A percentile compares a stretch with the other conserved stretches of the same genome.
phyloP scores from a whole-genome alignment of 225 moss, liverwort and hornwort genomes.

The Bryoerythrophyllum caledonicum region DNA sequence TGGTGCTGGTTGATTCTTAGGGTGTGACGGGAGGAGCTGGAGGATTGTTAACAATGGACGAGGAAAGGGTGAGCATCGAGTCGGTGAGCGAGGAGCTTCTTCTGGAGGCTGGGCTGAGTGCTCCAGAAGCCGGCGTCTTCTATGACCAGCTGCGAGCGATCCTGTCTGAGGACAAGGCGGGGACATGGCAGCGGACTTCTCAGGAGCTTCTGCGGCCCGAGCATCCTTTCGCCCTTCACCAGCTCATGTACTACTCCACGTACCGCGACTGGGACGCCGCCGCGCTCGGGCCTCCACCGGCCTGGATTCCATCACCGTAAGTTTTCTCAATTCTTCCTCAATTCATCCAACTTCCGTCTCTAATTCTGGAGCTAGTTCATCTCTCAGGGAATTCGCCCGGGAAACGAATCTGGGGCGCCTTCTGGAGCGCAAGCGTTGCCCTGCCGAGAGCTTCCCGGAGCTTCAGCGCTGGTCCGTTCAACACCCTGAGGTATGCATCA shows the following conservation, averaged over 20 bases:
- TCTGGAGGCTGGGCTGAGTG: conserved; percentile 23
- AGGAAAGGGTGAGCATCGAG: too few relatives aligned
- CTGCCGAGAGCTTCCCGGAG: conserved; percentile 34
- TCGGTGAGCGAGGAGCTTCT: conserved; percentile 27
- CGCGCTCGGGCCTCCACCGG: conserved; percentile 37
- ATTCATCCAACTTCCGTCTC: not conserved
- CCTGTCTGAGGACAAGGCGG: not conserved
- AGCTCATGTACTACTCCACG: conserved; percentile 53
- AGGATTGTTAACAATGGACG: too few relatives aligned
- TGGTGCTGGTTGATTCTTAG: too few relatives aligned
- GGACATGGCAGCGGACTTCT: conserved; percentile 41
- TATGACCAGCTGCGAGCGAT: conserved; percentile 16
- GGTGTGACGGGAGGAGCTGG: too few relatives aligned
- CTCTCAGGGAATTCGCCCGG: conserved; percentile 32
- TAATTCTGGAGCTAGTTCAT: conserved; percentile 2
- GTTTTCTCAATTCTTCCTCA: not conserved
- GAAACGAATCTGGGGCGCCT: conserved; percentile 39
- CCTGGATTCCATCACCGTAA: conserved; percentile 48
- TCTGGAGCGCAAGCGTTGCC: conserved; percentile 27
- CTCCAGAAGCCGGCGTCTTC: conserved; percentile 25
- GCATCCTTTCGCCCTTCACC: conserved; percentile 50
- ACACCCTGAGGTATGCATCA: conserved; percentile 52
- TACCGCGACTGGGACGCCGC: conserved; percentile 38
- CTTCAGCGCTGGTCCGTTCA: conserved; percentile 39
- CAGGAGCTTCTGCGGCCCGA: conserved; percentile 40